Conservation (phyloP, 352 stramenopile genomes). For the Phytopythium litorale region DNA sequence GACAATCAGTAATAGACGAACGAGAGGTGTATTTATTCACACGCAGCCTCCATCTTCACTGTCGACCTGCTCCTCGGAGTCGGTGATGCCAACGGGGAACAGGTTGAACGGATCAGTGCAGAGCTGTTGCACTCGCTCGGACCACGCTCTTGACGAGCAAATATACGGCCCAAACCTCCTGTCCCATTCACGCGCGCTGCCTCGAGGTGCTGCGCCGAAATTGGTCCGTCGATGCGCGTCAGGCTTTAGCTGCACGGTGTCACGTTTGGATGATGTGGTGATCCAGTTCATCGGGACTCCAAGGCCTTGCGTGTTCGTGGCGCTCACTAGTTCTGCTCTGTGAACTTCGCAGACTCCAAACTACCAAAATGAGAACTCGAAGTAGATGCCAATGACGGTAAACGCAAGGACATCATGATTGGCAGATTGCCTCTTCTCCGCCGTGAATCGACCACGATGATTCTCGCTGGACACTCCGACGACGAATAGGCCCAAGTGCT, state of each 20-base stretch:
- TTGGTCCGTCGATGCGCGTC: background rate
- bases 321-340: too few species aligned
- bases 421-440: too few species aligned
- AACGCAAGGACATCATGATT: too few species aligned
- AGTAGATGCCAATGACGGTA: too few species aligned
- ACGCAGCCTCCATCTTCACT: background rate
- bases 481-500: too few species aligned
- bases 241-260: conserved; percentile 39
- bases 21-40: conserved; percentile 1
- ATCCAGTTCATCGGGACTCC: too few species aligned
- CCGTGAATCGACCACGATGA: too few species aligned
- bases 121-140: conserved; percentile 27
- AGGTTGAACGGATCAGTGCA: conserved; percentile 40
- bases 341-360: too few species aligned
- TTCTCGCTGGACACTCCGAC: too few species aligned
- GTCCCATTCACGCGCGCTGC: conserved; percentile 19
- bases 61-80: background rate
- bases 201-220: conserved; percentile 4
- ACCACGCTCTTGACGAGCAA: conserved; percentile 37
- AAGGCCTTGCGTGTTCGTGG: too few species aligned
- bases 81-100: background rate
- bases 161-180: conserved; percentile 37
- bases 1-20: background rate
- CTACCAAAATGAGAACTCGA: too few species aligned
- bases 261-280: conserved; percentile 8